Conservation (phyloP, 805 yeast species). For the Sugiyamaella mastotermitis region DNA sequence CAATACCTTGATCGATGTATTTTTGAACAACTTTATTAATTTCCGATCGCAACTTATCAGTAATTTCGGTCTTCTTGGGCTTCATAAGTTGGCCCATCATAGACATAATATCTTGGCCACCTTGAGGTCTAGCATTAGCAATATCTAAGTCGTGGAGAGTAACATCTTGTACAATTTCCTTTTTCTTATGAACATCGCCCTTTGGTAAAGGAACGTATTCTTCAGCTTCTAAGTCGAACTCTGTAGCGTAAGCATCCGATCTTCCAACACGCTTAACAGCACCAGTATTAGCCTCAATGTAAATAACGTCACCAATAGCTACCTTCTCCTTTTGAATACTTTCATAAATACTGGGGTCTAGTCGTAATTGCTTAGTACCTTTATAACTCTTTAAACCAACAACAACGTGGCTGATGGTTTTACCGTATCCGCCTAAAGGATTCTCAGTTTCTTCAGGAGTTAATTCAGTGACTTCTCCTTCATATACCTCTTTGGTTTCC, state of each 20-base stretch:
- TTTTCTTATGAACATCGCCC: conserved; percentile 97
- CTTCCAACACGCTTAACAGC: conserved; percentile 96
- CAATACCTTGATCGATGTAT: conserved; percentile 96
- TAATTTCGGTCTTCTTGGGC: conserved; percentile 94
- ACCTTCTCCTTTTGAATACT: conserved; percentile 92
- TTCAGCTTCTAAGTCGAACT: conserved; percentile 96
- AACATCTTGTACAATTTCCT: conserved; percentile 96
- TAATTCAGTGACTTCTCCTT: conserved; percentile 95
- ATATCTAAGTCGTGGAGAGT: conserved; percentile 94
- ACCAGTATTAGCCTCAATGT: conserved; percentile 96
- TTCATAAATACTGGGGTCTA: conserved; percentile 91
- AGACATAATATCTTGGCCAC: conserved; percentile 93
- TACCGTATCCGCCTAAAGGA: conserved; percentile 96
- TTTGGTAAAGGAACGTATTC: conserved; percentile 98
- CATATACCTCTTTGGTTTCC: conserved; percentile 96
- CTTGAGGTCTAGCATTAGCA: conserved; percentile 93
- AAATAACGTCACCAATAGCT: conserved; percentile 92
- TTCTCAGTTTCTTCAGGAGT: conserved; percentile 95
- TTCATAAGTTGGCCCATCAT: conserved; percentile 96
- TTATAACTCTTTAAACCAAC: conserved; percentile 90
- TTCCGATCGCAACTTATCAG: conserved; percentile 89
- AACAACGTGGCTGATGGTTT: conserved; percentile 88
- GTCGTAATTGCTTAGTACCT: conserved; percentile 81
- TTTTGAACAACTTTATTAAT: conserved; percentile 93
- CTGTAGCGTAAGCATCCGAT: conserved; percentile 98